phyloP scores from a whole-genome alignment of 176 grass and related monocot species.

The barley (Hordeum vulgare) region DNA sequence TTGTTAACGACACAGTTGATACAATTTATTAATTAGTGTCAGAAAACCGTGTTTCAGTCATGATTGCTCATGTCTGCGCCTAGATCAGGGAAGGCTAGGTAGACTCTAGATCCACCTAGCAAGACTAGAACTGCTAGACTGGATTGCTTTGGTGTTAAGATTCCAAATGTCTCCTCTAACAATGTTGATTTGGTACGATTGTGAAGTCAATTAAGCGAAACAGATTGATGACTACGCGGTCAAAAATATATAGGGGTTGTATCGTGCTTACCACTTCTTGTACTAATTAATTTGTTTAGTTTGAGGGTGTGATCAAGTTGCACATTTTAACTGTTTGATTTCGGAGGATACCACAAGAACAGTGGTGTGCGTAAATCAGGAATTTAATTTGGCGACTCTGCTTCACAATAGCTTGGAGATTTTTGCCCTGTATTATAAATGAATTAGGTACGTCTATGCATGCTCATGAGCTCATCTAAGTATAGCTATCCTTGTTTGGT shows the following conservation, averaged over 20 bases:
- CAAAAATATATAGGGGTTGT: not conserved
- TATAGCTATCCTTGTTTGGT: not conserved
- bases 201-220: not conserved
- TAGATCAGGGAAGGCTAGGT: not conserved
- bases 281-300: not conserved
- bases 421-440: not conserved
- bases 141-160: not conserved
- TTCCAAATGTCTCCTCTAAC: slow-evolving; percentile 19
- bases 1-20: not conserved
- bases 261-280: not conserved
- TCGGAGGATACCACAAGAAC: not conserved
- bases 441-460: not conserved
- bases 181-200: slow-evolving; percentile 1
- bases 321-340: not conserved
- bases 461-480: not conserved
- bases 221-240: not conserved
- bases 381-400: not conserved
- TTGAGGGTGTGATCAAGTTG: too few relatives aligned
- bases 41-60: not conserved
- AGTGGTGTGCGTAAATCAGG: too few relatives aligned
- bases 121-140: not conserved
- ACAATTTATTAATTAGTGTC: not conserved
- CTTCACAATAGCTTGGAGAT: not conserved
- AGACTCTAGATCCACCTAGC: slow-evolving; percentile 3
- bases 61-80: not conserved